Evolutionary conservation across 225 moss, liverwort and hornwort species (phyloP), one percentile per base, ranked within the genome.

Genomic region (Pseudoscleropodium purum): DNA sequence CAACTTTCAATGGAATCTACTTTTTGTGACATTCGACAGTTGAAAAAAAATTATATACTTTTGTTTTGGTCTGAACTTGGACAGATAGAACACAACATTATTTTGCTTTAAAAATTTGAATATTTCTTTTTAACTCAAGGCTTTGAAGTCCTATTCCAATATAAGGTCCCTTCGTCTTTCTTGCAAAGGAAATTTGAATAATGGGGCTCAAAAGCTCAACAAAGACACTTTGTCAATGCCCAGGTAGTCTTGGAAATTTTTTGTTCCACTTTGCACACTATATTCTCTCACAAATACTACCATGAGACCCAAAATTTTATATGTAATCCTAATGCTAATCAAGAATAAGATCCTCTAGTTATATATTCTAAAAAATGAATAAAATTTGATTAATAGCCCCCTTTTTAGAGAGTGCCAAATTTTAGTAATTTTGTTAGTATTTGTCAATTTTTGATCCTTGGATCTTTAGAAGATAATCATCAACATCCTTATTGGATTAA

Each of bases 271-370:
- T 31, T 75, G 9, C 18, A 47, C 19, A 4, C 1, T 47, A 31
- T 18, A 18, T 30, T 75, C 7, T 47, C 11, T 6, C 18, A 18
- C 4, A 47, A 2, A 18, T 74, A 47, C 30, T 74, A 18, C 3
- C 2, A 0, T 18, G 0, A 10, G 0, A 17, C 3, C 5, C 9
- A 2, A 8, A 25, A 15, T 25, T 25, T 25, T 3, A 26, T 14
- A 72, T 15, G 8, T 72, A 2, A 15, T 8, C 15, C 2, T 43
- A 1, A 15, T 43, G 9, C 5, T 27, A 73, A 15, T 73, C 5
- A 41, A 43, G 16, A 41, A 16, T 5, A 10, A 5, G 9, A 27
- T 43, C 27, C 2, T 9, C 16, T 1, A 1, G 3, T 29, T 29
- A 17, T 1, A 17, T 16, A 43, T 73, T 27, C 0, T 15, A 9